Percentiles rank a stretch among this genome's conserved stretches.
phyloP scores from a whole-genome alignment of 805 yeast genomes.

The Candida rishiriensis region DNA sequence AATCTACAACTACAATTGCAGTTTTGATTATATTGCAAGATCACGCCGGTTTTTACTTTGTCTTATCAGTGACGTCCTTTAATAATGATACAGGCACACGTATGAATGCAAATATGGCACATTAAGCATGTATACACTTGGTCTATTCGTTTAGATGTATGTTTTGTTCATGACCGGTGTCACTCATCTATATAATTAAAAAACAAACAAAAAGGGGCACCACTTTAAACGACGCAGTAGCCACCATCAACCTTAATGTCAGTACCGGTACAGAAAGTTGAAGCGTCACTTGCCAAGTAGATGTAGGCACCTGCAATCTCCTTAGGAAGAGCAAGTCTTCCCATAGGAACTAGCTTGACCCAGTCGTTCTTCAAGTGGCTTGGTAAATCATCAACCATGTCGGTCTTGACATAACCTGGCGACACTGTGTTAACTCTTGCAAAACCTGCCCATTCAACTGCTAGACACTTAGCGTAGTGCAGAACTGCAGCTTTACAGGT shows the following conservation, averaged over 20 bases:
- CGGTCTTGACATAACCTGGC: conserved; percentile 84
- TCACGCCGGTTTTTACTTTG: too few relatives aligned
- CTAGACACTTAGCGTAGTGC: conserved; percentile 72
- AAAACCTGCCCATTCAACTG: conserved; percentile 85
- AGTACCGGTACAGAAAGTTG: conserved; percentile 74
- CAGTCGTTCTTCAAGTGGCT: conserved; percentile 42
- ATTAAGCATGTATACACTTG: too few relatives aligned
- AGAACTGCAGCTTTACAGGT: conserved; percentile 82
- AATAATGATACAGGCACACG: too few relatives aligned
- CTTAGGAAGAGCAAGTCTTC: conserved; percentile 68
- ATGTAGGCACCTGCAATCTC: conserved; percentile 79
- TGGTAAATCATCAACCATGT: conserved; percentile 49
- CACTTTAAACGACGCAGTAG: conserved; percentile 43
- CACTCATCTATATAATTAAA: too few relatives aligned
- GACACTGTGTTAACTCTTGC: conserved; percentile 81
- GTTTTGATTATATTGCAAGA: too few relatives aligned
- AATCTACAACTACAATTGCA: too few relatives aligned
- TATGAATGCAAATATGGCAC: too few relatives aligned
- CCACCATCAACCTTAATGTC: conserved; percentile 82
- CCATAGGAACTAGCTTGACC: conserved; percentile 56
- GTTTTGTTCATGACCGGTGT: too few relatives aligned
- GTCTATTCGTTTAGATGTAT: too few relatives aligned
- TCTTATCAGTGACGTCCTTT: too few relatives aligned
- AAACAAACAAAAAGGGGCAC: too few relatives aligned
- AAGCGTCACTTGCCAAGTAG: conserved; percentile 76